Evolutionary conservation across 345 rosid genomes (phyloP), one percentile per base, ranked within the genome.

Genomic region (Sisymbrium altissimum): DNA sequence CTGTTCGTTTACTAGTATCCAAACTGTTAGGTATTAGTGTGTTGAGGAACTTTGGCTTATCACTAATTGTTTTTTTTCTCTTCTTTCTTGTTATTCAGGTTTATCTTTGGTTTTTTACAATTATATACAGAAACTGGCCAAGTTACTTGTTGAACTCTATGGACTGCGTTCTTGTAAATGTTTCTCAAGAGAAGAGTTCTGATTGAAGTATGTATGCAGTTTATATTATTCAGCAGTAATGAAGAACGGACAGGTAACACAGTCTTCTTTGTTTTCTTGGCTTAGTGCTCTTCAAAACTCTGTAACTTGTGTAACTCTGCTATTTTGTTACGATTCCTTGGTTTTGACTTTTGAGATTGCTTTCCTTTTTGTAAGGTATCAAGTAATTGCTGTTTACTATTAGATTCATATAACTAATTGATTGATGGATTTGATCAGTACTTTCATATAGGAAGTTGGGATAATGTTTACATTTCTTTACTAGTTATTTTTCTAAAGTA

Each of bases 161-260:
- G 5, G 44, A 64, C 15, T 76, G 54, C 60, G 21, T 27, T 76
- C 45, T 57, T 76, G 76, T 56, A 18, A 38, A 12, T 36, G 66
- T 17, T 48, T 62, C 23, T 64, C 7, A 58, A 57, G 62, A 14
- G 55, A 39, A 39, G 63, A 46, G 5, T 71, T 64, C 55, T 45
- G 19, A 38, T 19, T 77, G 62, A 70, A 64, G 25, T 46, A 56
- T 77, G 38, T 33, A 44, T 36, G 38, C 52, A 53, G 8, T 76
- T 53, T 62, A 69, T 46, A 43, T 69, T 46, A 43, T 69, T 62
- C 50, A 63, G 18, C 56, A n/a, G 65, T 41, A 49, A 77, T 77
- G 80, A 77, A 77, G 68, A 77, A 65, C 80, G 80, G 63, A 58
- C 77, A 77, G 76, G 80, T 77, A 61, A 65, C 73, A 38, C 23